Base-by-base conservation (phyloP, 1,284 basidiomycete genomes). In the Pulchroboletus neoregius region DNA sequence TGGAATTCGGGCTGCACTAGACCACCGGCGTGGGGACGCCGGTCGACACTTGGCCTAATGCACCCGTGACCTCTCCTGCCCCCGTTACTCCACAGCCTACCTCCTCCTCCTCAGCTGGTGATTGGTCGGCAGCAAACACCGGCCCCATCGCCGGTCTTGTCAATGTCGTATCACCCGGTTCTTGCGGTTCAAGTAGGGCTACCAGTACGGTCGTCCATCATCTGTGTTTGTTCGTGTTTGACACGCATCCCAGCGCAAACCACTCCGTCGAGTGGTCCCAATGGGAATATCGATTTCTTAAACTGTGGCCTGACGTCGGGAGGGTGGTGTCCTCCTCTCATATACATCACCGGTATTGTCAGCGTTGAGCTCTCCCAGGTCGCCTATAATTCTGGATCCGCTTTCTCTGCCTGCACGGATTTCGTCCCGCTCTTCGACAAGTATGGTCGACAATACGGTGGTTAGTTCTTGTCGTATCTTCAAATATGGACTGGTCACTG, bases 271-370 rank as follows among this genome's bases (percentile, higher is more conserved):
- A 67, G 69, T 43, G 82, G 82, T 15, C 88, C 90, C 20, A 93
- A 93, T 64, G 90, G 90, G 18, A 65, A 71, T 53, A 76, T 87
- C 45, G 72, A 79, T 51, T 93, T 83, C 79, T 67, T 94, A 57
- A 91, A 90, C 69, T 93, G 91, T 58, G 89, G 87, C 42, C 62
- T 91, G 52, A 68, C 72, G 28, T 60, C 57, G 27, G 68, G 64
- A 23, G 82, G 83, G 33, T 89, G 86, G 85, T 72, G 68, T 24
- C 84, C 86, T 13, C 81, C 83, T 7, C 60, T 67, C 48, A 66
- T 93, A 50, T 62, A 60, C 4, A 57, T 88, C 11, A 49, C 72
- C 33, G 73, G 88, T 44, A 58, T 87, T 40, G 66, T 81, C 49
- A 68, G 71, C 33, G 71, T 71, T 28, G 70, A 80, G 33, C 72